Evolutionary conservation across 495 filamentous ascomycete genomes (phyloP).

Genomic region (Aspergillus sclerotioniger): DNA sequence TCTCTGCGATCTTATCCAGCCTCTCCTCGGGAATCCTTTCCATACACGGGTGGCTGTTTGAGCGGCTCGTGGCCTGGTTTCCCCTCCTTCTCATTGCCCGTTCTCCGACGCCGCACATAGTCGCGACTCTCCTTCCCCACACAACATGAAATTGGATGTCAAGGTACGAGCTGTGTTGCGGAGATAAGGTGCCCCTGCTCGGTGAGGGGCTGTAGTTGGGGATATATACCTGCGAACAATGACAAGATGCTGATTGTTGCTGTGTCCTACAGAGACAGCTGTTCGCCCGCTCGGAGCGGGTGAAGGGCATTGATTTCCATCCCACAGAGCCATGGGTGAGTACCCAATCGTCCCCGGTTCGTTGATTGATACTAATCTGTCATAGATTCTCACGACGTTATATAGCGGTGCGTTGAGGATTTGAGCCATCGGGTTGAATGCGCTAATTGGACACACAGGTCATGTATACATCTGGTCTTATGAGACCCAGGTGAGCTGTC

Average conservation of each 20-base stretch:
- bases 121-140: constrained; percentile 37
- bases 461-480: constrained; percentile 99
- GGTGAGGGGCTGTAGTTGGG: constrained; percentile 19
- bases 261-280: constrained; percentile 63
- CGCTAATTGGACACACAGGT: constrained; percentile 50
- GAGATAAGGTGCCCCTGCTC: constrained; percentile 16
- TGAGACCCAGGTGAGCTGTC: constrained; percentile 73
- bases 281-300: constrained; percentile 82
- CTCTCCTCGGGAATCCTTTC: constrained; percentile 7
- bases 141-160: constrained; percentile 84
- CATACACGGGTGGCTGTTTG: constrained; percentile 33
- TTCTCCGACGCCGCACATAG: constrained; percentile 40
- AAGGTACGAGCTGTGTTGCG: constrained; percentile 61
- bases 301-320: constrained; percentile 97
- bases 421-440: constrained; percentile 10
- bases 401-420: constrained; percentile 72
- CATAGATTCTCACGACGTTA: constrained; percentile 82
- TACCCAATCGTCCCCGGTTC: constrained; percentile 5
- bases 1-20: constrained; percentile 2
- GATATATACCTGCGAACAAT: constrained; percentile 20
- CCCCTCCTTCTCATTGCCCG: constrained; percentile 31
- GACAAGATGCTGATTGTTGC: constrained; percentile 29
- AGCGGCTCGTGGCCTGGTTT: constrained; percentile 41
- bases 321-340: constrained; percentile 88
- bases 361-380: constrained; percentile 26